Evolutionary conservation across 768 basidiomycete species (phyloP).

Genomic region (Agrocybe pediades): DNA sequence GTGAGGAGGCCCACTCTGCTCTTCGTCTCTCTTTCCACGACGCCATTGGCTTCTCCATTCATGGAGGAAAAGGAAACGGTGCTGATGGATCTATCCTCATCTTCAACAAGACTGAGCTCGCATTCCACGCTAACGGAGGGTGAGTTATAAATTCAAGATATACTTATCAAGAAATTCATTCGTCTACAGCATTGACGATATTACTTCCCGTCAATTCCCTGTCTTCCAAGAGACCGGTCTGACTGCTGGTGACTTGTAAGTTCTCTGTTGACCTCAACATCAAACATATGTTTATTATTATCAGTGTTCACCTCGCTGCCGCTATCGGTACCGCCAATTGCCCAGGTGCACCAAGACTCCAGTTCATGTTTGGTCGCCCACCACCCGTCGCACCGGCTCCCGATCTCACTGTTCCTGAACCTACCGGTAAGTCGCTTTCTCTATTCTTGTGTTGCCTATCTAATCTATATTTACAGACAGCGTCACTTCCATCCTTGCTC

Average conservation of each 20-base stretch:
- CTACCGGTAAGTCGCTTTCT: conserved; percentile 8
- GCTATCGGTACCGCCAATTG: conserved; percentile 35
- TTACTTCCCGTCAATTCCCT: conserved; percentile 16
- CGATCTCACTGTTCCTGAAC: conserved; percentile 24
- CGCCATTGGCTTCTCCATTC: conserved; percentile 18
- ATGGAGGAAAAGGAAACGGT: conserved; percentile 23
- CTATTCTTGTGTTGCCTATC: neutral
- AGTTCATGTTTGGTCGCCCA: conserved; percentile 32
- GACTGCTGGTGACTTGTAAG: conserved; percentile 20
- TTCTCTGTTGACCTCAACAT: neutral
- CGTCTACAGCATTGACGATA: conserved; percentile 17
- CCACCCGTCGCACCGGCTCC: conserved; percentile 22
- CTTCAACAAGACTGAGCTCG: conserved; percentile 24
- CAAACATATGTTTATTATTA: neutral
- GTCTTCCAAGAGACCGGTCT: conserved; percentile 14
- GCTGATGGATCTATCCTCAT: conserved; percentile 29
- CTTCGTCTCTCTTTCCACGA: conserved; percentile 25
- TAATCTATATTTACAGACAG: conserved; percentile 12
- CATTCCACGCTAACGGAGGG: conserved; percentile 21
- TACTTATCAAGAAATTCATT: neutral
- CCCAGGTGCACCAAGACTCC: conserved; percentile 36
- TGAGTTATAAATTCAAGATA: conserved; percentile 7
- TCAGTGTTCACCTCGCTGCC: conserved; percentile 24
- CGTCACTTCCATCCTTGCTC: conserved; percentile 25
- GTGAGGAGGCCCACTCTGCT: conserved; percentile 28